These are phyloP conservation scores for Trypanosomatidae sp. DNA, from an alignment of 208 protist genomes.

Conservation along the genomic window DNA sequence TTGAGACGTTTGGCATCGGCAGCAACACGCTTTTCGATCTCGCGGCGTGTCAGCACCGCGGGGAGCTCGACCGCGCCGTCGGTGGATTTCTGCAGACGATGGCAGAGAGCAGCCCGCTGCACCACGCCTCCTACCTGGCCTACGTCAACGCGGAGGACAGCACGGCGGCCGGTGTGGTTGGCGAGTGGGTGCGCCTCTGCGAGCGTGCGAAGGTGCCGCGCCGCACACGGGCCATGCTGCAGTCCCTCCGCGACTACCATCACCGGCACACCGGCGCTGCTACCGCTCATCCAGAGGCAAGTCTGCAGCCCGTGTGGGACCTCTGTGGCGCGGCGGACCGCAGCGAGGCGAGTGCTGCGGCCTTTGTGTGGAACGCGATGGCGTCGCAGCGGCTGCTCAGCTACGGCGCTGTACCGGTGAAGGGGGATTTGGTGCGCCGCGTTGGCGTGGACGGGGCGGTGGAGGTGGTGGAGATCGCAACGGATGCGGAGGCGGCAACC, in stretches of 20 bases:
- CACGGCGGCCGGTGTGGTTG: constrained; percentile 38
- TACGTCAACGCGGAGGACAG: constrained; percentile 65
- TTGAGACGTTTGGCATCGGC: constrained; percentile 65
- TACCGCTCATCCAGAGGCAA: background rate
- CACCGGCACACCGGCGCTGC: background rate
- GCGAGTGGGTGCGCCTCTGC: constrained; percentile 46
- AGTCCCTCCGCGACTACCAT: constrained; percentile 36
- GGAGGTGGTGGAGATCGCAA: constrained; percentile 25
- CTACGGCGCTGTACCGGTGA: constrained; percentile 33
- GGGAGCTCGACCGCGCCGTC: constrained; percentile 35
- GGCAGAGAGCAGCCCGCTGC: constrained; percentile 62
- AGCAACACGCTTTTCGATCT: constrained; percentile 67
- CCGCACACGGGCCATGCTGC: constrained; percentile 25
- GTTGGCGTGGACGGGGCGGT: background rate
- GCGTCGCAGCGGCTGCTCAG: constrained; percentile 72
- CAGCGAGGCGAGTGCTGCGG: constrained; percentile 36
- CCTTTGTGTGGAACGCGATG: constrained; percentile 89
- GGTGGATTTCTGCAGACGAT: constrained; percentile 59
- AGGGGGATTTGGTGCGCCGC: constrained; percentile 63
- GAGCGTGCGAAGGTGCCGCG: constrained; percentile 29
- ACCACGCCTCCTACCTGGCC: constrained; percentile 51
- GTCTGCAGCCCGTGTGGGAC: constrained; percentile 42
- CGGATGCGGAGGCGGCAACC: constrained; percentile 20
- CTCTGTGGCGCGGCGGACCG: constrained; percentile 13
- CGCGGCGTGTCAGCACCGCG: constrained; percentile 33